These are phyloP conservation scores for Malbranchea cinnamomea DNA, from an alignment of 2,329 filamentous ascomycete genomes.

Conservation along the genomic window DNA sequence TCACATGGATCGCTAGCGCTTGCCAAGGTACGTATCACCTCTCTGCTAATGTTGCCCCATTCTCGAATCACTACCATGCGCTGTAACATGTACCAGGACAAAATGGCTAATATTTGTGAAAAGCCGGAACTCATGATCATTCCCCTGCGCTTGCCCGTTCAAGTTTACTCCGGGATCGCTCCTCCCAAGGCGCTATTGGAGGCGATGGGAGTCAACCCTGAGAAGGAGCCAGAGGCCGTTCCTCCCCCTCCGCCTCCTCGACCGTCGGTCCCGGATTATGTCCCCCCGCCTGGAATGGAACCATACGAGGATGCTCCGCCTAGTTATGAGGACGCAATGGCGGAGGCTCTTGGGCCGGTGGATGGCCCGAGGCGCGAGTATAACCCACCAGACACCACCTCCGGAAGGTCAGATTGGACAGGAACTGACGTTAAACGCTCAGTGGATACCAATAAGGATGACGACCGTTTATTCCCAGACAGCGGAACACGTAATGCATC, in stretches of 20 bases:
- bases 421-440: constrained; percentile 25
- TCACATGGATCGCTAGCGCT: constrained; percentile 50
- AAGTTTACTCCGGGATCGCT: constrained; percentile 75
- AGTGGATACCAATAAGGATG: constrained; percentile 18
- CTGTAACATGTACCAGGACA: too few relatives aligned
- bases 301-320: constrained; percentile 63
- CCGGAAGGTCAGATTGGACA: constrained; percentile 14
- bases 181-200: constrained; percentile 64
- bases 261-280: constrained; percentile 14
- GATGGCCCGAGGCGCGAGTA: constrained; percentile 48
- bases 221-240: constrained; percentile 10
- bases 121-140: constrained; percentile 62
- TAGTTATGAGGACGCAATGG: constrained; percentile 88
- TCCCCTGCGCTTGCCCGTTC: constrained; percentile 62
- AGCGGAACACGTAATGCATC: constrained; percentile 12
- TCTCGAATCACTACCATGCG: background rate
- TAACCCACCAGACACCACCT: constrained; percentile 27
- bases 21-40: constrained; percentile 30
- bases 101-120: constrained; percentile 11
- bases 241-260: constrained; percentile 29
- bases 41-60: background rate
- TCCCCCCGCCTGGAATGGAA: constrained; percentile 11
- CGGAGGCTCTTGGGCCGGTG: constrained; percentile 58
- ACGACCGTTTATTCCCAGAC: constrained; percentile 14
- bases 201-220: constrained; percentile 34